Base-by-base conservation (phyloP, 83 land plant genomes). In the Thuja plicata region DNA sequence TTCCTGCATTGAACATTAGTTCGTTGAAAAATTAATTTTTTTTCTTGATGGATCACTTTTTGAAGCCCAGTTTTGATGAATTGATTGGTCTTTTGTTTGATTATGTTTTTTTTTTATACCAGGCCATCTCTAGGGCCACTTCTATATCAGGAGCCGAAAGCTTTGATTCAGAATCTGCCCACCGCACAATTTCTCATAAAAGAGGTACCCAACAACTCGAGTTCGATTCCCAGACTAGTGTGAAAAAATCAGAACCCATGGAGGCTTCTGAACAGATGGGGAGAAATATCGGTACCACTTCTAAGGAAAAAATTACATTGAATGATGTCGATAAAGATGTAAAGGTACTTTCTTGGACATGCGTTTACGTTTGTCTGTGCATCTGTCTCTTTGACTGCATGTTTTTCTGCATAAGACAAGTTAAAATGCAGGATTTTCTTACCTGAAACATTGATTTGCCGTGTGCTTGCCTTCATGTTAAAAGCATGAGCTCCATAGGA, bases 111-210 rank as follows among this genome's bases (percentile, higher is more conserved):
- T 16, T 5, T 6, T 19, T 57, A 19, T 19, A 60, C 5, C 73
- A 66, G 73, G 73, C 73, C n/a, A 66, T 66, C 73, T 66, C 73
- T 24, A 30, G 73, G 73, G 73, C 73, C 8, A 66, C 73, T 66
- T 66, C 79, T 11, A 32, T 76, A 76, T 84, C 45, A 13, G 34
- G n/a, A 10, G 57, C 86, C 35, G 86, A 85, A 3, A 85, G 86
- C 54, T 50, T 55, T 50, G 66, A 48, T 54, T 85, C 86, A 27
- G 86, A 55, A 85, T 85, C 86, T 85, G 66, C 86, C 35, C 86
- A 85, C 12, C 54, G 8, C 73, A 66, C 73, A 66, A 27, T 66
- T 8, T 66, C 73, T 66, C 73, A 54, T 35, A 85, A 85, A 85
- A 38, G 40, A 12, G 86, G 54, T 41, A 34, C 66, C 2, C 86